Base-by-base conservation (phyloP, 805 yeast species). In the Cyberlindnera americana region DNA sequence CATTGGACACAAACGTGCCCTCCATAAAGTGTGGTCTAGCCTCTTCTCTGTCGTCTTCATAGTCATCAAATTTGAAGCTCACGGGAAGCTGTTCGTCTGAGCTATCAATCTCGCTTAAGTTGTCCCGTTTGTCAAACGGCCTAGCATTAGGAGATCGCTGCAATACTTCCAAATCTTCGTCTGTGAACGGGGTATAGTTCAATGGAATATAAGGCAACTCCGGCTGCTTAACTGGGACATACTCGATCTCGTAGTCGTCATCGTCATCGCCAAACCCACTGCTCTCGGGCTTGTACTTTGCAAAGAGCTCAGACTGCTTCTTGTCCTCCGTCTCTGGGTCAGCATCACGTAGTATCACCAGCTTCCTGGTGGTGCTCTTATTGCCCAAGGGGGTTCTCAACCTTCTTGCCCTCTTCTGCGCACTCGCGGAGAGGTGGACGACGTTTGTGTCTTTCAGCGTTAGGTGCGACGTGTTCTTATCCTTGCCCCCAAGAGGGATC, bases 221-320 rank as follows among this genome's bases (percentile, higher is more conserved):
- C 3, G 59, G 60, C 21, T 57, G 59, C 25, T 52, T 55, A 17
- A 57, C 54, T 6, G 83, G 74, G 17, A 69, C 69, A 29, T 57
- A 54, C 45, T 79, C 85, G n/a, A 78, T 62, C 37, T 70, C 75
- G 29, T 61, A 61, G 19, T 65, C 70, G 25, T 61, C 58, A 22
- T 39, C 48, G 13, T 41, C 58, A 22, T 39, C 48, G 13, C 41
- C 48, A 11, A 14, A 9, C 13, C 19, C 35, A 4, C 16, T 19
- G 23, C 9, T 14, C 4, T 9, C 15, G 7, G 33, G 9, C 18
- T 13, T 29, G 8, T 18, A n/a, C 33, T 8, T 9, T 28, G 19
- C 16, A 9, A 16, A 14, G 19, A 28, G 13, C 19, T 8, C 10
- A 16, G 18, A 14, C 17, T n/a, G n/a, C n/a, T n/a, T n/a, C n/a